A percentile compares a stretch with the other conserved stretches of the same genome.
Conservation (phyloP, 1,284 basidiomycete species). For the Kalmanozyma brasiliensis region DNA sequence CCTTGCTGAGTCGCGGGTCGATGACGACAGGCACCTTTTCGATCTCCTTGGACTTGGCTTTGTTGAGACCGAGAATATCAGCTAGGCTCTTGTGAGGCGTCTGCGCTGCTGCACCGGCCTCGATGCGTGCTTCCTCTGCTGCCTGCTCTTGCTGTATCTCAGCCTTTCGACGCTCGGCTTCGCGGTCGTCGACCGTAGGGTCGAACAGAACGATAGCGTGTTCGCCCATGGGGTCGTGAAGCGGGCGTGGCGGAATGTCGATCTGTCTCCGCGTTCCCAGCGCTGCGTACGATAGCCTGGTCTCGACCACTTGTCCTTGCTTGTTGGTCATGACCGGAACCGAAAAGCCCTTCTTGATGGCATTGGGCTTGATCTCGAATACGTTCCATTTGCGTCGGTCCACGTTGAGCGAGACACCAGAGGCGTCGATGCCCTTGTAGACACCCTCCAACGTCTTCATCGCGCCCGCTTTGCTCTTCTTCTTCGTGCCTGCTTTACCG, state of each 20-base stretch:
- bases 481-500: conserved; percentile 22
- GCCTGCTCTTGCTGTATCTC: conserved; percentile 42
- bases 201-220: conserved; percentile 98
- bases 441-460: conserved; percentile 60
- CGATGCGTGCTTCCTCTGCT: conserved; percentile 36
- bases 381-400: conserved; percentile 61
- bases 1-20: conserved; percentile 84
- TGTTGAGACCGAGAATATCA: conserved; percentile 77
- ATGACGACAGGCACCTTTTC: conserved; percentile 96
- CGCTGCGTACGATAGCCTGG: conserved; percentile 77
- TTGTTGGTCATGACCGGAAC: conserved; percentile 86
- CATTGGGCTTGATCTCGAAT: conserved; percentile 56
- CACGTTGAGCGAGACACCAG: conserved; percentile 62
- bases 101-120: conserved; percentile 23
- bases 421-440: conserved; percentile 64
- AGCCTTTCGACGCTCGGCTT: conserved; percentile 56
- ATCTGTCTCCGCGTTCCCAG: conserved; percentile 86
- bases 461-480: conserved; percentile 18
- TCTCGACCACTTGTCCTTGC: conserved; percentile 78
- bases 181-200: conserved; percentile 83
- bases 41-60: conserved; percentile 44
- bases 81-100: conserved; percentile 91
- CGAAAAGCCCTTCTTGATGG: conserved; percentile 74
- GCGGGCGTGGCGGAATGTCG: conserved; percentile 85
- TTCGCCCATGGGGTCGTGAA: conserved; percentile 96